phyloP scores from a whole-genome alignment of 2,329 filamentous ascomycete genomes.

The Diaporthe destruens region DNA sequence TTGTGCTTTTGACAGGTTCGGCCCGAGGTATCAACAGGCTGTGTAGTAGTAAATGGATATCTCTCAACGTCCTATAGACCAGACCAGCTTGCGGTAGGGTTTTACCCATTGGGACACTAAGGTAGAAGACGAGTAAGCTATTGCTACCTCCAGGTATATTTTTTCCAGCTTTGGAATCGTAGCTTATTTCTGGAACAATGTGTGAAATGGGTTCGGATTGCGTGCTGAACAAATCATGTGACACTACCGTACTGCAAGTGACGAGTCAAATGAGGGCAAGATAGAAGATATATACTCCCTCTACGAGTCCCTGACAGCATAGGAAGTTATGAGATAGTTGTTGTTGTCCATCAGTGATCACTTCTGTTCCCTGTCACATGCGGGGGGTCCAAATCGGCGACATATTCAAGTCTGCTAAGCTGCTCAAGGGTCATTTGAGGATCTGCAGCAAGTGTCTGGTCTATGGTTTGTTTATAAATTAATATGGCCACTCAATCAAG shows the following conservation, averaged over 20 bases:
- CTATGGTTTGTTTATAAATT: constrained; percentile 13
- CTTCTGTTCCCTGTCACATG: not conserved
- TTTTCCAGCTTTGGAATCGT: not conserved
- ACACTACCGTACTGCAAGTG: not conserved
- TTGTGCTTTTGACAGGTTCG: too few species aligned
- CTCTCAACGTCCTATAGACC: too few species aligned
- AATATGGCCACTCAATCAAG: constrained; percentile 46
- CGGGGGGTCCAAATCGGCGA: not conserved
- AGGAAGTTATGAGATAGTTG: not conserved
- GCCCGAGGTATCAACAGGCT: too few species aligned
- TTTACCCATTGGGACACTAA: too few species aligned
- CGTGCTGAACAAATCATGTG: not conserved
- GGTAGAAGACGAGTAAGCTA: too few species aligned
- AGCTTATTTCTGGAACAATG: too few species aligned
- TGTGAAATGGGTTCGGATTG: not conserved
- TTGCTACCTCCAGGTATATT: too few species aligned
- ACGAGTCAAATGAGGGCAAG: not conserved
- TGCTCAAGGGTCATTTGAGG: not conserved
- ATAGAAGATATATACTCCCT: not conserved
- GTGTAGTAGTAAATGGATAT: too few species aligned
- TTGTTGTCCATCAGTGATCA: too few species aligned
- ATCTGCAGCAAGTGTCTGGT: not conserved
- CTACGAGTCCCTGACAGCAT: not conserved
- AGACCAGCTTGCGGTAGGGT: too few species aligned
- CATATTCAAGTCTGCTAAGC: not conserved